Base-by-base conservation (phyloP, 2,329 filamentous ascomycete species). In the Botrytis deweyae region DNA sequence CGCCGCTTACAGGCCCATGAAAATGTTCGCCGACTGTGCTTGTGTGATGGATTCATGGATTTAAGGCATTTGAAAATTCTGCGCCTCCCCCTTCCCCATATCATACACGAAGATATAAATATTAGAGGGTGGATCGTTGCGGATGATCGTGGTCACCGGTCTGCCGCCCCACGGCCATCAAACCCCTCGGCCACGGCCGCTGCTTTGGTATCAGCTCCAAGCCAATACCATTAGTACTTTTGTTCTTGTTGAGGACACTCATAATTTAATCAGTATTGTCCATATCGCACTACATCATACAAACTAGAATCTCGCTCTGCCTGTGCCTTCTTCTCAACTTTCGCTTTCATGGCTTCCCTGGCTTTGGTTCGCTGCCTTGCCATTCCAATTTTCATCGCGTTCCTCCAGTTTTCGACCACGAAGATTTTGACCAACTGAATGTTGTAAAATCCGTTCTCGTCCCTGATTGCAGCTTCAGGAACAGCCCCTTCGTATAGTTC, bases 371-470 rank as follows among this genome's bases (percentile, higher is more conserved):
- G 58, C 29, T 82, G 80, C 49, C 74, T 77, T 38, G 73, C 72
- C 74, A 82, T 77, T 2, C 84, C 84, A 44, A 77, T 78, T 4
- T 80, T 74, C 6, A 82, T 83, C 14, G 88, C 82, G 18, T 77
- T 76, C 16, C 81, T 74, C 81, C 85, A 84, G 61, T 84, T 79
- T 0, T 77, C 72, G 9, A 70, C 25, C 4, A 89, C 82, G 75
- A 87, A 90, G 0, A 75, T 73, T 8, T 76, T 76, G 3, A 88
- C 84, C 2, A 79, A 78, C 0, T 84, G 83, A 40, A 84, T 78
- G 72, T 86, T 78, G 73, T 84, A 88, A n/a, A 84, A 79, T 0
- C 86, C 87, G 7, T 84, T 76, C 0, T 76, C 74, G 40, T 83
- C 80, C 64, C 78, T 81, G 29, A 85, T 76, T 1, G 75, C 74